These are phyloP conservation scores for Kickxella alabastrina DNA, from an alignment of 192 early-diverging fungal genomes.

Conservation along the genomic window DNA sequence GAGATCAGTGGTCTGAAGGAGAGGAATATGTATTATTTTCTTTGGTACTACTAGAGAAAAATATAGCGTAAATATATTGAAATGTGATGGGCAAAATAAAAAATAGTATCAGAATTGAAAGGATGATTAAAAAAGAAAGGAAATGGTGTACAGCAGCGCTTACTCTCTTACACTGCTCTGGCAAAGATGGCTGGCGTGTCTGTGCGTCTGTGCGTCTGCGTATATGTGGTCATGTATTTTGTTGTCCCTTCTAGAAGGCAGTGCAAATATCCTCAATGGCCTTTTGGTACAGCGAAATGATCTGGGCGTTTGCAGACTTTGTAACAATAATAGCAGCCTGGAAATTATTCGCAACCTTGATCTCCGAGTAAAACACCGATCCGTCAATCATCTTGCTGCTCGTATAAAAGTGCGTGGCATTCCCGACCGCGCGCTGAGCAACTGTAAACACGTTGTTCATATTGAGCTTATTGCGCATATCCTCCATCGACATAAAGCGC, in stretches of 20 bases:
- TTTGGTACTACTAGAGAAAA: constrained; percentile 1
- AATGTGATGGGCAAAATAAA: neutral
- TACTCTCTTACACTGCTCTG: too few species aligned
- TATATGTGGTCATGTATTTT: too few species aligned
- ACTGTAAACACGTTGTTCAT: constrained; percentile 64
- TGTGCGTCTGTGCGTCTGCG: too few species aligned
- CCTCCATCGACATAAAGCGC: constrained; percentile 40
- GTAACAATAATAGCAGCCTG: constrained; percentile 37
- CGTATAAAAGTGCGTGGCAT: constrained; percentile 59
- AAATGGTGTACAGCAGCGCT: too few species aligned
- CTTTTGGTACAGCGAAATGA: constrained; percentile 45
- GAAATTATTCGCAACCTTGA: constrained; percentile 55
- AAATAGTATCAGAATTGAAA: too few species aligned
- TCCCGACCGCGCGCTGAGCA: constrained; percentile 57
- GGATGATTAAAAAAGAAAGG: too few species aligned
- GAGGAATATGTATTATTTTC: neutral
- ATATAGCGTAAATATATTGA: neutral
- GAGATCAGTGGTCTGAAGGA: too few species aligned
- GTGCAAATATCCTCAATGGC: constrained; percentile 50
- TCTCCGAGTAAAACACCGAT: constrained; percentile 59
- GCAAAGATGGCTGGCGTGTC: too few species aligned
- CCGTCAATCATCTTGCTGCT: constrained; percentile 56
- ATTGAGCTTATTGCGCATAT: constrained; percentile 55
- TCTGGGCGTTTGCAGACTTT: constrained; percentile 34
- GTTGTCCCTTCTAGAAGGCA: constrained; percentile 34